Evolutionary conservation across 805 yeast genomes (phyloP).

Genomic region (Huiozyma sinensis): DNA sequence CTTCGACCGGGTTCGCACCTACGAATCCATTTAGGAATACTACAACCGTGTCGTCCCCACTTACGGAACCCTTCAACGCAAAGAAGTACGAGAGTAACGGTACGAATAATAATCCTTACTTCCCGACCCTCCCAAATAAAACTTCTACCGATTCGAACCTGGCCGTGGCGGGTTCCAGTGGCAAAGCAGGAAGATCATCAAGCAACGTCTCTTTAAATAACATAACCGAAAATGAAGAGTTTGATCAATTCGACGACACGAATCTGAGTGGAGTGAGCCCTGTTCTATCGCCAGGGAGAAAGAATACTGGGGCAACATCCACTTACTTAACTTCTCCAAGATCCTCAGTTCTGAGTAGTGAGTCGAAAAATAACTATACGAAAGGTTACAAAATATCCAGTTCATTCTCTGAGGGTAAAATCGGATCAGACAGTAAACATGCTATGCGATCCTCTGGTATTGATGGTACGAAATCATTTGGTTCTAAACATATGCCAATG

Average conservation of each 20-base stretch:
- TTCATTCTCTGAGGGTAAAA: neutral
- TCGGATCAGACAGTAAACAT: too few relatives aligned
- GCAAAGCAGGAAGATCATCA: slow-evolving; percentile 5
- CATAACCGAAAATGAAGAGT: slow-evolving; percentile 28
- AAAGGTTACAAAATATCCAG: neutral
- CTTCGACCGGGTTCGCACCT: neutral
- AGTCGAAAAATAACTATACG: neutral
- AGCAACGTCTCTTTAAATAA: slow-evolving; percentile 26
- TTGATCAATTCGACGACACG: slow-evolving; percentile 9
- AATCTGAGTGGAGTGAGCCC: neutral
- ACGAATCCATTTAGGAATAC: slow-evolving; percentile 7
- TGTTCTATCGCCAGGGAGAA: neutral
- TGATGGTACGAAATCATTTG: too few relatives aligned
- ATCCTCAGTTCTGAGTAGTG: neutral
- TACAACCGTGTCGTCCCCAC: neutral
- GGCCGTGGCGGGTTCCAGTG: neutral
- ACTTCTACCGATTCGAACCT: slow-evolving; percentile 5
- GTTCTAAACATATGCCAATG: neutral
- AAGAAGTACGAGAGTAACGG: neutral
- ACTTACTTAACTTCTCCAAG: neutral
- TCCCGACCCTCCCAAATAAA: slow-evolving; percentile 3
- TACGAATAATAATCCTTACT: neutral
- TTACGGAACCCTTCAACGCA: neutral
- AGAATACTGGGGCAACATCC: neutral
- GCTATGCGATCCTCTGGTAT: neutral